Evolutionary conservation across 352 stramenopile genomes (phyloP), one percentile per base, ranked within the genome.

Genomic region (Phytophthora cryptogea): DNA sequence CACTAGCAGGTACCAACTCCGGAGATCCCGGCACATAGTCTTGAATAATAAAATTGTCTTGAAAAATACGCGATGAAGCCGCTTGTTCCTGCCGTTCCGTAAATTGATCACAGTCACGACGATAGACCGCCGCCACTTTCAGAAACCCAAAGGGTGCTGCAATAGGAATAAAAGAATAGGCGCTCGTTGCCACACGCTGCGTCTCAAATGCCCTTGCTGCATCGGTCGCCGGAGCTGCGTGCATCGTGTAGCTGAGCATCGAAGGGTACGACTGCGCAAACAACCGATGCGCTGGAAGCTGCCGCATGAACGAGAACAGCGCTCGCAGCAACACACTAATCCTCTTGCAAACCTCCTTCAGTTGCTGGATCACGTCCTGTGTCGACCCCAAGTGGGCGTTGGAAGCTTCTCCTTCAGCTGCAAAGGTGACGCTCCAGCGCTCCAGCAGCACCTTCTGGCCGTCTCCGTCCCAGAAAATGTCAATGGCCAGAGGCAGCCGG

Each of bases 11-110:
- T 8, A 60, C 44, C 37, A 74, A 57, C 40, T 92, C 72, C 0
- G 86, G 83, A 0, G 84, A 92, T 0, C 68, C 70, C 0, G 86
- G 83, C 5, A 95, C 84, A 59, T 95, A 95, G 46, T 95, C 84
- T 37, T 92, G 82, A 48, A 95, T 95, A 56, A 95, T 93, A 33
- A 77, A 85, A 43, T 92, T 87, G 39, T 89, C 72, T 31, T 90
- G 72, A 37, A 92, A 88, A 31, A 90, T 78, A 36, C 74, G 63
- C 6, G 81, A 69, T 13, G 66, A 63, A 7, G 56, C 55, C 14
- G 55, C 49, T 16, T 79, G 74, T 13, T 77, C 54, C 27, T 75
- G 69, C 46, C 51, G 54, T 35, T 77, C 62, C 16, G 63, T 76
- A 8, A 88, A 68, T 14, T 70, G 61, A 20, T 85, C 73, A 36